Evolutionary conservation across 805 yeast genomes (phyloP), one percentile per base, ranked within the genome.

Genomic region (Metschnikowia koreensis): DNA sequence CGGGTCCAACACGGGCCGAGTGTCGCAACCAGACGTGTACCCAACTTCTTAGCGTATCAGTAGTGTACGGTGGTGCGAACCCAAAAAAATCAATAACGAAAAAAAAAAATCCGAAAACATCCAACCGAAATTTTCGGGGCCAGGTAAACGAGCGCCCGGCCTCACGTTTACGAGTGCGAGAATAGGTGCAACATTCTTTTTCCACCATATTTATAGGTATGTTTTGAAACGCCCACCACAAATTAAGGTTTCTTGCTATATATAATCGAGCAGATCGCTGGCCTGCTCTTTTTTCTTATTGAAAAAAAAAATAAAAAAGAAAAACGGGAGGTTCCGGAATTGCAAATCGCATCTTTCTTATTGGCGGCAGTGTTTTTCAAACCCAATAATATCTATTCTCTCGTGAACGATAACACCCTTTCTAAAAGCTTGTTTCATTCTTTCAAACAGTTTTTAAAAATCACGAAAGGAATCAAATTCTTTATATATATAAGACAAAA

Each of bases 61-160:
- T 48, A 48, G 50, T 52, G 55, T 43, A 48, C 54, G 48, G 47
- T 27, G 48, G 42, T 17, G 46, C 51, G 51, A 47, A 41, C 58
- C 58, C 58, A 54, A 54, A 54, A 54, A 48, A 47, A 34, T 9
- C 39, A 16, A 22, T 34, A 36, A 17, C 10, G 22, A 22, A 22
- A 22, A 22, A 22, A 22, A 22, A 22, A 22, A 22, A 22, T 22
- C 22, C 22, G 22, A 22, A 22, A 22, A 15, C 34, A 16, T 38
- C 43, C 48, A 31, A 46, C 43, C 40, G 33, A 27, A 44, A 42
- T 31, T 38, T 37, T 22, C 22, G 41, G 41, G 26, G 31, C 16
- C 29, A 26, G 45, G 46, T 34, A 38, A 37, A 38, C 43, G 46
- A 47, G 46, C 51, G 51, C 17, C 42, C 50, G 50, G 38, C 22